Evolutionary conservation across 2,329 filamentous ascomycete species (phyloP).

Genomic region (Paraphaeosphaeria minitans): DNA sequence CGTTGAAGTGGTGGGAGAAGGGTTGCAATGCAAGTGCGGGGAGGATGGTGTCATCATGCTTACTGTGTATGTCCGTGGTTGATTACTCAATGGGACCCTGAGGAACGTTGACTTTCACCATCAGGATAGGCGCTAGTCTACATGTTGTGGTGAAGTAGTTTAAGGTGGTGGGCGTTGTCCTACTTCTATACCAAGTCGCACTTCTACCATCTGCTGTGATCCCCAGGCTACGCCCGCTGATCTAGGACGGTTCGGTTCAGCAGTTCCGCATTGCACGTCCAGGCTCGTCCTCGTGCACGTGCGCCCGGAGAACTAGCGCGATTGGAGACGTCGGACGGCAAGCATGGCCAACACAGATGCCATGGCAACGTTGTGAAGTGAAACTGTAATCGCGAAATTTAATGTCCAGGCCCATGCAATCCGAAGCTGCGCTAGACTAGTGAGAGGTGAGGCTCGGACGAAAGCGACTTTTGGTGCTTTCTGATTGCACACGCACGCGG

Average conservation of each 20-base stretch:
- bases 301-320: neutral
- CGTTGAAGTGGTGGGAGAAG: neutral
- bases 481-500: neutral
- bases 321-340: neutral
- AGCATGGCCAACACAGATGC: neutral
- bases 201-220: neutral
- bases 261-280: neutral
- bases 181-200: neutral
- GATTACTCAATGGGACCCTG: neutral
- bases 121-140: neutral
- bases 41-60: conserved; percentile 9
- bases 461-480: neutral
- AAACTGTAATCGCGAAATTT: no score
- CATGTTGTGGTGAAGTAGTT: neutral
- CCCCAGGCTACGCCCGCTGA: neutral
- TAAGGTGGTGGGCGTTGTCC: no score
- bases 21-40: neutral
- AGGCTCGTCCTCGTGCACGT: neutral
- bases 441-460: neutral
- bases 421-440: neutral
- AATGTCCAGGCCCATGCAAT: no score
- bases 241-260: neutral
- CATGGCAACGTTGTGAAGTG: neutral
- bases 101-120: neutral
- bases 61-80: neutral